Percentiles rank a stretch among this genome's conserved stretches.
Evolutionary conservation across 176 grass and related monocot species (phyloP).

Genomic region (Tuctoria greenei): DNA sequence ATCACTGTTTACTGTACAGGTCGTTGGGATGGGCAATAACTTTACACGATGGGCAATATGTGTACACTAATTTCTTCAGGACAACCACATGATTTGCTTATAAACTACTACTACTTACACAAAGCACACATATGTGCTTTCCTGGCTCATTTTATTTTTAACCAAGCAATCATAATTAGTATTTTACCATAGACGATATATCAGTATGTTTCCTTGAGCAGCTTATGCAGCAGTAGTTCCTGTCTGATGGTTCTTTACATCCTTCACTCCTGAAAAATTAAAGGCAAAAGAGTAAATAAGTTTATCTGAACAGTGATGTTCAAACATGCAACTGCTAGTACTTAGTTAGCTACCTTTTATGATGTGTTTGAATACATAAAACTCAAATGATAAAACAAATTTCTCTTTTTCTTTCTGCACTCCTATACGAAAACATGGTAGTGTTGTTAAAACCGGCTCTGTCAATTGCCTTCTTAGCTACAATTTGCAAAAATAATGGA

Average conservation of each 20-base stretch:
- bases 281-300: neutral
- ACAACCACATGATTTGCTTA: conserved; percentile 7
- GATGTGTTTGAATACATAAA: conserved; percentile 16
- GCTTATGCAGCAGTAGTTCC: conserved; percentile 10
- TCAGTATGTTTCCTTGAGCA: conserved; percentile 25
- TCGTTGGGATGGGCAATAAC: neutral
- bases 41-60: neutral
- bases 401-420: too few species aligned
- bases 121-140: neutral
- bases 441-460: neutral
- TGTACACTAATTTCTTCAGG: neutral
- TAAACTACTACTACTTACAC: conserved; percentile 4
- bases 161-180: conserved; percentile 18
- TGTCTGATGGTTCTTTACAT: conserved; percentile 27
- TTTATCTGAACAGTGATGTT: neutral
- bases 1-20: conserved; percentile 20
- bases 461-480: neutral
- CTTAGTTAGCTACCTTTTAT: neutral
- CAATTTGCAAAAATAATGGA: neutral
- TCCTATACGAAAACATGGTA: neutral
- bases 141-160: conserved; percentile 37
- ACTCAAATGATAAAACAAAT: neutral
- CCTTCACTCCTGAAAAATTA: conserved; percentile 36
- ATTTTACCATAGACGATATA: conserved; percentile 14
- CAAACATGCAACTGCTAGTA: neutral